Conservation (phyloP, 75 land plant species). For the Selaginella tamariscina region DNA sequence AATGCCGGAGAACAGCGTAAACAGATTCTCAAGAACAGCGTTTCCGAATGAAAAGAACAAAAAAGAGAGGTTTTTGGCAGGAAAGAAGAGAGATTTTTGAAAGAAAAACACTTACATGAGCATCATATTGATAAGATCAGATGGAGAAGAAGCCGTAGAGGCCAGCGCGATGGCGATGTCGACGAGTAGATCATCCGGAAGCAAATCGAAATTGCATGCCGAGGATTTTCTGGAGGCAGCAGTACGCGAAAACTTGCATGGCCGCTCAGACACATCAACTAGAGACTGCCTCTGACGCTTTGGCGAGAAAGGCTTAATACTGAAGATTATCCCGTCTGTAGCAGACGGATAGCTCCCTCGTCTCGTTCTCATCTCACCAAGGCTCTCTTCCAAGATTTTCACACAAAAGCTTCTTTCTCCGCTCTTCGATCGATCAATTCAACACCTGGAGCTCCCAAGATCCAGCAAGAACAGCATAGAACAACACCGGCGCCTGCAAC, state of each 20-base stretch:
- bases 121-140: conserved; percentile 25
- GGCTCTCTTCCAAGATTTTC: no score
- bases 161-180: conserved; percentile 14
- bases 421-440: no score
- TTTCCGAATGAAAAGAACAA: not conserved
- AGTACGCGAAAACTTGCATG: not conserved
- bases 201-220: conserved; percentile 21
- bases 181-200: conserved; percentile 21
- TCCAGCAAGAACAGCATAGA: no score
- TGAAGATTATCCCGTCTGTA: conserved; percentile 19
- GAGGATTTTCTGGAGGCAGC: not conserved
- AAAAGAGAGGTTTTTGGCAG: not conserved
- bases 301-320: not conserved
- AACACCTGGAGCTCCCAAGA: no score
- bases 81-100: not conserved
- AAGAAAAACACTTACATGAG: conserved; percentile 14
- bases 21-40: not conserved
- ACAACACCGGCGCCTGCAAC: no score
- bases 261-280: not conserved
- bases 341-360: conserved; percentile 12
- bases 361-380: conserved; percentile 16
- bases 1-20: no score
- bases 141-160: conserved; percentile 22
- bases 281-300: not conserved
- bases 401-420: no score